These are phyloP conservation scores for Geotrichum histeridarum DNA, from an alignment of 1,139 yeast genomes.

Conservation along the genomic window DNA sequence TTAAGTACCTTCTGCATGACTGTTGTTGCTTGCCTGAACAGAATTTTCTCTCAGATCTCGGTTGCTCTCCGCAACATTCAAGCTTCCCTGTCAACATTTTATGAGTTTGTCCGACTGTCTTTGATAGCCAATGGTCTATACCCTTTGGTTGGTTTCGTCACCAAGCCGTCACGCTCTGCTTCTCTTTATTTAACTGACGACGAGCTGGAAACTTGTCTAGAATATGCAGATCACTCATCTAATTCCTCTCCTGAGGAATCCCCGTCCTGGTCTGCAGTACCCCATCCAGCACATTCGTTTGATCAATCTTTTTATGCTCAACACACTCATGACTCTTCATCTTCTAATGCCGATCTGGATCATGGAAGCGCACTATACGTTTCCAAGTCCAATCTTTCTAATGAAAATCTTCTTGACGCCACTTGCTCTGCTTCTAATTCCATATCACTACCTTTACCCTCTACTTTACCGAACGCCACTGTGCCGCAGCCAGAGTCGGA, in stretches of 20 bases:
- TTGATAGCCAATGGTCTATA: constrained; percentile 5
- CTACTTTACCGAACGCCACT: background rate
- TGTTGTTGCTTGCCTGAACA: background rate
- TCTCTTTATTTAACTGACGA: constrained; percentile 8
- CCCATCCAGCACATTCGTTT: background rate
- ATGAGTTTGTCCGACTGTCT: background rate
- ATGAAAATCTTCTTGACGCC: background rate
- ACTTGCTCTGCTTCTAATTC: background rate
- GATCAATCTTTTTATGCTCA: background rate
- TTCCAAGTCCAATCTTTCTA: constrained; percentile 1
- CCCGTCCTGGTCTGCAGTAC: background rate
- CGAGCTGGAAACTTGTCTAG: constrained; percentile 14
- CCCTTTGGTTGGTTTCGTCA: background rate
- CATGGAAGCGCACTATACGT: too few relatives aligned
- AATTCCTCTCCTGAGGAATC: background rate
- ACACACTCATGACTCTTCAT: background rate
- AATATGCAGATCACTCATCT: constrained; percentile 3
- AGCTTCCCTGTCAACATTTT: constrained; percentile 2
- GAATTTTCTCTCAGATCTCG: background rate
- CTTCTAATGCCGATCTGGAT: background rate
- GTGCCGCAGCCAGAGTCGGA: constrained; percentile 16
- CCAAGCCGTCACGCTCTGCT: background rate
- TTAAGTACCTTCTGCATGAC: background rate
- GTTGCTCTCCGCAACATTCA: background rate
- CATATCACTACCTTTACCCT: background rate